These are phyloP conservation scores for Bolboschoenus planiculmis DNA, from an alignment of 176 grass and related monocot species.

Conservation along the genomic window DNA sequence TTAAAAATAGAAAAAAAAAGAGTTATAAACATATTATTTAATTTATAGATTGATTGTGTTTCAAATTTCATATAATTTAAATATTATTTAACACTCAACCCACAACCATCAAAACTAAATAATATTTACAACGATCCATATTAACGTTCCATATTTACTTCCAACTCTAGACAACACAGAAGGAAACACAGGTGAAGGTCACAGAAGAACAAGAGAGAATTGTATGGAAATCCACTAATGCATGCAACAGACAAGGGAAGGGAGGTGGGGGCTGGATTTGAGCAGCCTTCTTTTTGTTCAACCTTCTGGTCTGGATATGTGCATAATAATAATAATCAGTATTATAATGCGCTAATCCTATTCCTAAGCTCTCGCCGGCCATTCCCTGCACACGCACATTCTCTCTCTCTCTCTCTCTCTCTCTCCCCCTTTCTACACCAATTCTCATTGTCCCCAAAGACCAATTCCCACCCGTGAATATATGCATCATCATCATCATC, in stretches of 20 bases:
- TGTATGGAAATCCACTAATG: neutral
- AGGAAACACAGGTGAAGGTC: neutral
- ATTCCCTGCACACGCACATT: too few relatives aligned
- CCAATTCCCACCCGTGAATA: neutral
- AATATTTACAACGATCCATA: too few relatives aligned
- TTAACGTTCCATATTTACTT: too few relatives aligned
- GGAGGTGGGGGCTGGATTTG: neutral
- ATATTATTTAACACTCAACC: too few relatives aligned
- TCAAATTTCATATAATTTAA: too few relatives aligned
- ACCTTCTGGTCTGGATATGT: neutral
- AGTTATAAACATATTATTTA: too few relatives aligned
- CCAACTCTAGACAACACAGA: neutral
- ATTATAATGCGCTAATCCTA: constrained; percentile 40
- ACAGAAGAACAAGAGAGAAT: neutral
- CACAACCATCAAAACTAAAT: too few relatives aligned
- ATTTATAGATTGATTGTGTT: too few relatives aligned
- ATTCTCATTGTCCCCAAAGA: neutral
- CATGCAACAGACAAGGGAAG: neutral
- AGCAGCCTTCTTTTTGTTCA: neutral
- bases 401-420: too few relatives aligned
- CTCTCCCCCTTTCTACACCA: neutral
- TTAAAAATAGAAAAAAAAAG: too few relatives aligned
- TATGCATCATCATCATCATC: neutral
- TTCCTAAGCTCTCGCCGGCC: constrained; percentile 35
- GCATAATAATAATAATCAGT: too few relatives aligned